These are phyloP conservation scores for Flagelloscypha sp. DNA, from an alignment of 768 basidiomycete species.

Conservation along the genomic window DNA sequence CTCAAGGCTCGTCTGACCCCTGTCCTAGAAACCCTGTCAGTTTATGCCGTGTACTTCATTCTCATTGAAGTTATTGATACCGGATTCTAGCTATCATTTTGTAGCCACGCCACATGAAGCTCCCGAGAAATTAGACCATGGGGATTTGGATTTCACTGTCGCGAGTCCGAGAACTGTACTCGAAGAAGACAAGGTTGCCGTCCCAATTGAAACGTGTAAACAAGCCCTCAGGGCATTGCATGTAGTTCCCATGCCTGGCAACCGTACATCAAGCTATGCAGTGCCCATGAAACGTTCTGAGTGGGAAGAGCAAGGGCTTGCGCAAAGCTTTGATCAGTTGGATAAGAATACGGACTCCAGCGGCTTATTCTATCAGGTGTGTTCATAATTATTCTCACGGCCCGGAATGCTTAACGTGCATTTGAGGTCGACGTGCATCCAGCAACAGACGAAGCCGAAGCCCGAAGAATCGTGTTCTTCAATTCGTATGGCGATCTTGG, in stretches of 20 bases:
- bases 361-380: constrained; percentile 36
- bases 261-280: constrained; percentile 59
- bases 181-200: constrained; percentile 16
- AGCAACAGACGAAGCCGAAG: constrained; percentile 41
- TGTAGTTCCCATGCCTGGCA: constrained; percentile 39
- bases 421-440: constrained; percentile 56
- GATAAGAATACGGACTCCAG: constrained; percentile 16
- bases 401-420: constrained; percentile 1
- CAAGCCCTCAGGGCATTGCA: constrained; percentile 38
- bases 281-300: constrained; percentile 33
- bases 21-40: constrained; percentile 34
- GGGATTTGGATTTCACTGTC: constrained; percentile 66
- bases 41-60: too few species aligned
- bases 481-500: constrained; percentile 65
- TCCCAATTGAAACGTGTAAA: constrained; percentile 29
- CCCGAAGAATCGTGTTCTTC: constrained; percentile 44
- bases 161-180: constrained; percentile 27
- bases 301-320: constrained; percentile 25
- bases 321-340: constrained; percentile 19
- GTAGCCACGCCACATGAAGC: constrained; percentile 54
- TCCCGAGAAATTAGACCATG: constrained; percentile 57
- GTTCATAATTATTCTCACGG: neutral
- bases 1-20: constrained; percentile 40
- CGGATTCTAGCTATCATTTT: constrained; percentile 37
- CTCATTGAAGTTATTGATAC: too few species aligned